phyloP scores from a whole-genome alignment of 345 rosid species.

The Isatis tinctoria region DNA sequence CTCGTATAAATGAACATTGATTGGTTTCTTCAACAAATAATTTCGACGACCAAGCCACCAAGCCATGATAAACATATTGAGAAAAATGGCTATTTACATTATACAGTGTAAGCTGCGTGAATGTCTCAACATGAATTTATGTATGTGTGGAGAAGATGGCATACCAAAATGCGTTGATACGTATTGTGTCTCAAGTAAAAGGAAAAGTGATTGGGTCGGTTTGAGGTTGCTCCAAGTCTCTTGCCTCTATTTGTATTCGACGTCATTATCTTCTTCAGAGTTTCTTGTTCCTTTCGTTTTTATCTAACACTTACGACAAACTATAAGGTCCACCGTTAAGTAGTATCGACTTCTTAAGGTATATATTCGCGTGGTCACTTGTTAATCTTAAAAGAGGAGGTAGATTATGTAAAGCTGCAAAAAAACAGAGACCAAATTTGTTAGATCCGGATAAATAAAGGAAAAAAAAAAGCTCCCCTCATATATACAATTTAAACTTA shows the following conservation, averaged over 20 bases:
- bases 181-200: slow-evolving; percentile 21
- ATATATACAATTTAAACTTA: not conserved
- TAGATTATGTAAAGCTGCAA: not conserved
- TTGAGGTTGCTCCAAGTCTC: slow-evolving; percentile 21
- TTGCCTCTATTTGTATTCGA: not conserved
- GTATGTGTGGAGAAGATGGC: not conserved
- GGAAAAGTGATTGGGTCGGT: slow-evolving; percentile 24
- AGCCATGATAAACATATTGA: not conserved
- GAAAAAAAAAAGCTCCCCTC: not conserved
- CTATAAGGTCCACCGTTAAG: not conserved
- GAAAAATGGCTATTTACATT: not conserved
- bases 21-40: too few species aligned
- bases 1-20: too few species aligned
- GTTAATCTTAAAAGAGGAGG: not conserved
- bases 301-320: not conserved
- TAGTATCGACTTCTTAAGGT: not conserved
- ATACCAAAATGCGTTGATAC: slow-evolving; percentile 25
- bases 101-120: not conserved
- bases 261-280: not conserved
- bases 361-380: not conserved
- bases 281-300: not conserved
- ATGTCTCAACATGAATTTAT: not conserved
- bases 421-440: not conserved
- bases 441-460: not conserved
- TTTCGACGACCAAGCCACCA: not conserved